These are phyloP conservation scores for Globisporangium irregulare DNA, from an alignment of 352 stramenopile genomes.

Conservation along the genomic window DNA sequence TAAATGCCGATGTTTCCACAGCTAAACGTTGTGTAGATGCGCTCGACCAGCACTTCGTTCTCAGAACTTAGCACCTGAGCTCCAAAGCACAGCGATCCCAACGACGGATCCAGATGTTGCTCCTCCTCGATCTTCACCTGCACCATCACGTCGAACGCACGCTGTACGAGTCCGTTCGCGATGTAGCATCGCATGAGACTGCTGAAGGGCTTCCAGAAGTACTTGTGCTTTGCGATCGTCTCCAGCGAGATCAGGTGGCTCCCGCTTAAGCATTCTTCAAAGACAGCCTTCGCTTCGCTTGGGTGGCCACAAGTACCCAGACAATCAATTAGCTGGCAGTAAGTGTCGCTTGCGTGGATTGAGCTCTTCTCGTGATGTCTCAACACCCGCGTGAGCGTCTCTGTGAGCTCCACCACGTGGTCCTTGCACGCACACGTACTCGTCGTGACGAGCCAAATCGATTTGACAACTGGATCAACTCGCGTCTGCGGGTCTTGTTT, in stretches of 20 bases:
- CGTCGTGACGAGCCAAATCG: slow-evolving; percentile 42
- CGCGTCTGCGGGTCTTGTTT: slow-evolving; percentile 10
- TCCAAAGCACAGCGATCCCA: slow-evolving; percentile 29
- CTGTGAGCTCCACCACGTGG: slow-evolving; percentile 22
- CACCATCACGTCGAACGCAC: slow-evolving; percentile 42
- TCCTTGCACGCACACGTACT: slow-evolving; percentile 28
- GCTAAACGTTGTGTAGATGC: slow-evolving; percentile 45
- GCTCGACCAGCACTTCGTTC: slow-evolving; percentile 35
- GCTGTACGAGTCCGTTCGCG: slow-evolving; percentile 38
- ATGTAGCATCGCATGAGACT: slow-evolving; percentile 39
- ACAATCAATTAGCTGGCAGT: slow-evolving; percentile 39
- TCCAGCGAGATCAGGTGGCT: slow-evolving; percentile 27
- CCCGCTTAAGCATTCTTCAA: slow-evolving; percentile 40
- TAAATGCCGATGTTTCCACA: slow-evolving; percentile 42
- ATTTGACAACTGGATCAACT: slow-evolving; percentile 17
- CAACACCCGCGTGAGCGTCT: slow-evolving; percentile 22
- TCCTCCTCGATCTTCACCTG: slow-evolving; percentile 43
- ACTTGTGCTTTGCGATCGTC: slow-evolving; percentile 21
- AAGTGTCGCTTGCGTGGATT: slow-evolving; percentile 22
- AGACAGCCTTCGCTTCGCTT: slow-evolving; percentile 45
- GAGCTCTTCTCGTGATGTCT: slow-evolving; percentile 22
- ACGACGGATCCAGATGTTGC: slow-evolving; percentile 32
- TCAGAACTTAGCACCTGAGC: slow-evolving; percentile 31
- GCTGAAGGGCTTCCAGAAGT: slow-evolving; percentile 45
- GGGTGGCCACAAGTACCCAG: slow-evolving; percentile 33